phyloP scores from a whole-genome alignment of 2,329 filamentous ascomycete genomes.

The Scolecobasidium constrictum region DNA sequence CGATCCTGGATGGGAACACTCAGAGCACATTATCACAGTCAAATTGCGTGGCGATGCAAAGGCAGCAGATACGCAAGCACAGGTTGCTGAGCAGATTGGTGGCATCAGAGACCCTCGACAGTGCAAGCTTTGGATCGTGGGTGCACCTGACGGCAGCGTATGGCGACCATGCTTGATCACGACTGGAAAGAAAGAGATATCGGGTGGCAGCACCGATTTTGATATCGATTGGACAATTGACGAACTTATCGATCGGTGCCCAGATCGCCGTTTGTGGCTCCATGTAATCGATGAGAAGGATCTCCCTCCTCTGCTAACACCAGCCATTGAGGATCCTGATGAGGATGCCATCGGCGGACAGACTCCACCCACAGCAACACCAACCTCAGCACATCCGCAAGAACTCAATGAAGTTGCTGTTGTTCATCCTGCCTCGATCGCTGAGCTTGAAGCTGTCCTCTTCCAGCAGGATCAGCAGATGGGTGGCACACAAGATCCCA shows the following conservation, averaged over 20 bases:
- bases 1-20: slow-evolving; percentile 12
- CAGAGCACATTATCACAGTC: slow-evolving; percentile 9
- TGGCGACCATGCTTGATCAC: slow-evolving; percentile 3
- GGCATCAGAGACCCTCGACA: slow-evolving; percentile 25
- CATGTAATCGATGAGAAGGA: slow-evolving; percentile 15
- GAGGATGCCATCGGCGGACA: not conserved
- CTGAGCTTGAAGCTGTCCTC: not conserved
- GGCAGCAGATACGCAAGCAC: slow-evolving; percentile 4
- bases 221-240: slow-evolving; percentile 6
- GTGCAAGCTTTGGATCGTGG: slow-evolving; percentile 29
- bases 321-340: not conserved
- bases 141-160: slow-evolving; percentile 17
- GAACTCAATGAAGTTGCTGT: not conserved
- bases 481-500: not conserved
- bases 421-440: not conserved
- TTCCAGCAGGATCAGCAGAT: not conserved
- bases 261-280: slow-evolving; percentile 9
- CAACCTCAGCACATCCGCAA: not conserved
- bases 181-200: not conserved
- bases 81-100: slow-evolving; percentile 7
- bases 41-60: slow-evolving; percentile 3
- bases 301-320: slow-evolving; percentile 6
- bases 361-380: not conserved
- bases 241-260: not conserved
- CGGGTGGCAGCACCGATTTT: slow-evolving; percentile 1